Conservation (phyloP, 257 asterid genomes). For the Solanum ossicruentum region DNA sequence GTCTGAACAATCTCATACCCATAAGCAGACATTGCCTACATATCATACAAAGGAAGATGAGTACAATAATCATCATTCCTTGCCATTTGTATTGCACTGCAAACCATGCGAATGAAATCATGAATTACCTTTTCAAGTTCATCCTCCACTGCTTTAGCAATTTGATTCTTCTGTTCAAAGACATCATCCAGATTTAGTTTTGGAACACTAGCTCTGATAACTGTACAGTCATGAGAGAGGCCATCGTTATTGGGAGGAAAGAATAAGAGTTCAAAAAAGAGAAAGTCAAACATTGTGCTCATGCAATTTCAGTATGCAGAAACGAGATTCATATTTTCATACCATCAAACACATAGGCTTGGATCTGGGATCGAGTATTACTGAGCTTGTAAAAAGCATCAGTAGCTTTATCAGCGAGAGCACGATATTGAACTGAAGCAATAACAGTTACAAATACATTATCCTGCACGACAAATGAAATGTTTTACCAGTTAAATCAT, state of each 20-base stretch:
- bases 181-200: slow-evolving; percentile 50
- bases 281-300: not conserved
- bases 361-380: slow-evolving; percentile 72
- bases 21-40: slow-evolving; percentile 79
- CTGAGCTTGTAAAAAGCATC: slow-evolving; percentile 81
- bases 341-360: slow-evolving; percentile 83
- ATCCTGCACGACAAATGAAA: slow-evolving; percentile 29
- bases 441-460: slow-evolving; percentile 79
- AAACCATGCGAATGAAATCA: not conserved
- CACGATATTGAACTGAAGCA: slow-evolving; percentile 77
- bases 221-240: slow-evolving; percentile 10
- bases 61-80: not conserved
- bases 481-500: not conserved
- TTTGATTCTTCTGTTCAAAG: slow-evolving; percentile 70
- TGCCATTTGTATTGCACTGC: not conserved
- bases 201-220: slow-evolving; percentile 71
- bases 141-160: slow-evolving; percentile 72
- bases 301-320: not conserved
- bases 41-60: not conserved
- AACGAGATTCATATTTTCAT: not conserved
- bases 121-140: slow-evolving; percentile 63
- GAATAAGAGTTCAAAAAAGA: not conserved
- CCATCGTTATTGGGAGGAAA: not conserved
- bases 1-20: slow-evolving; percentile 81
- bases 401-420: slow-evolving; percentile 53